phyloP scores from a whole-genome alignment of 305 asterid genomes.

The Fraxinus platypoda region DNA sequence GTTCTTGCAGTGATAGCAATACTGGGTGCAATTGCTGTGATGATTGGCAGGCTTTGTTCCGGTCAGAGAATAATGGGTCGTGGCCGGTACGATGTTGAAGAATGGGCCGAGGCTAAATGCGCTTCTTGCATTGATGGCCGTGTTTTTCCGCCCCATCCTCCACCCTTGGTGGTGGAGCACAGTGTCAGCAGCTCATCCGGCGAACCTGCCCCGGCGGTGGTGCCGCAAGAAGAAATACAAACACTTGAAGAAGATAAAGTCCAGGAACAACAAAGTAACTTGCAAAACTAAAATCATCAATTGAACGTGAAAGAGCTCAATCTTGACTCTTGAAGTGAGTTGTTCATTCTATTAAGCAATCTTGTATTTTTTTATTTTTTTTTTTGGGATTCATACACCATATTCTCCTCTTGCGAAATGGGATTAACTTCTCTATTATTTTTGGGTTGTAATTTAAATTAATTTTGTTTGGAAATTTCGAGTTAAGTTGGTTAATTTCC shows the following conservation, averaged over 20 bases:
- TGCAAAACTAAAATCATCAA: not conserved
- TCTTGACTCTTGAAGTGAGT: not conserved
- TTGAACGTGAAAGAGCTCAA: not conserved
- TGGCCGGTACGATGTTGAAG: conserved; percentile 57
- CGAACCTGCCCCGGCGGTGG: conserved; percentile 6
- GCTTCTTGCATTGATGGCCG: conserved; percentile 70
- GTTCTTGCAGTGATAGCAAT: conserved; percentile 67
- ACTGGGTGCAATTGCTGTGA: conserved; percentile 65
- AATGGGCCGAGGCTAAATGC: conserved; percentile 72
- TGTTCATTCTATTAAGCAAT: not conserved
- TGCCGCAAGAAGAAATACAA: not conserved
- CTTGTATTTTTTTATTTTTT: not conserved
- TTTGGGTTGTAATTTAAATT: not conserved
- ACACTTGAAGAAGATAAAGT: not conserved
- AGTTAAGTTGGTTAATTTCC: not conserved
- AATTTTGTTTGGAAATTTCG: not conserved
- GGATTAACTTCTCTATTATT: not conserved
- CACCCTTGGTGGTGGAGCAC: conserved; percentile 35
- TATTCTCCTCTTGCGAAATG: not conserved
- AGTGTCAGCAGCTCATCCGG: conserved; percentile 27
- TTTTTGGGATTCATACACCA: not conserved
- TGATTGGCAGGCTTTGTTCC: conserved; percentile 77
- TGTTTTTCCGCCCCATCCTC: conserved; percentile 40
- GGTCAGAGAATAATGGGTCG: conserved; percentile 67
- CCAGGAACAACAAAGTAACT: not conserved